Conservation (phyloP, 805 yeast species). For the Saccharomycopsis fibuligera region DNA sequence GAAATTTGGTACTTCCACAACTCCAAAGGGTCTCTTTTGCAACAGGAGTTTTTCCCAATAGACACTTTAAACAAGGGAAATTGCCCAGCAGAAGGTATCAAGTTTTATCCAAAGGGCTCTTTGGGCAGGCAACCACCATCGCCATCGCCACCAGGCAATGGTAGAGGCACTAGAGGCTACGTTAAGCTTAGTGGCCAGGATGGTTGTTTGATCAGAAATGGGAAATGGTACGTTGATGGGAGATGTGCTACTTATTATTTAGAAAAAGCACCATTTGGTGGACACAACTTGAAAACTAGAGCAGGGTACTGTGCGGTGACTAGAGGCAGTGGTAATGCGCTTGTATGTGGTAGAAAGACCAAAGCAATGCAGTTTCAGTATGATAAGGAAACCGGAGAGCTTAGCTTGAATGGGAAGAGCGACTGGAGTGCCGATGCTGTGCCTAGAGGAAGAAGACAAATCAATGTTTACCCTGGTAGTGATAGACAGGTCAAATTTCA, state of each 20-base stretch:
- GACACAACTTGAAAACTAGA: constrained; percentile 60
- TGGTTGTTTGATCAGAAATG: constrained; percentile 82
- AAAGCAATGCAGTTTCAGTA: constrained; percentile 53
- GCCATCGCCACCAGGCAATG: constrained; percentile 26
- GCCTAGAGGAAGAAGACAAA: constrained; percentile 42
- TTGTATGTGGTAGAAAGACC: constrained; percentile 30
- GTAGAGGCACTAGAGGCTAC: constrained; percentile 37
- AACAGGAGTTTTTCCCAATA: constrained; percentile 58
- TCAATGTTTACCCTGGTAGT: constrained; percentile 40
- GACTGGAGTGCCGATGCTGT: constrained; percentile 50
- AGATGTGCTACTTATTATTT: constrained; percentile 76
- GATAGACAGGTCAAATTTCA: constrained; percentile 32
- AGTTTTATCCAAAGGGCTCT: constrained; percentile 61
- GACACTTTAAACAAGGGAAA: constrained; percentile 29
- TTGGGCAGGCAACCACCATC: constrained; percentile 22
- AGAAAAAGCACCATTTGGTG: constrained; percentile 58
- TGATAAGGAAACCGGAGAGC: constrained; percentile 36
- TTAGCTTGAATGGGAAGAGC: constrained; percentile 57
- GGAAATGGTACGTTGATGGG: constrained; percentile 75
- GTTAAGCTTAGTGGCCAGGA: constrained; percentile 42
- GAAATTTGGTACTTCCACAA: constrained; percentile 77
- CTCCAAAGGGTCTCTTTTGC: constrained; percentile 63
- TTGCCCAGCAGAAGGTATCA: constrained; percentile 38
- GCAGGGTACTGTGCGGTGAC: constrained; percentile 65
- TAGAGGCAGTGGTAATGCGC: constrained; percentile 27